Conservation (phyloP, 306 rosid species). For the Pachyrhizus erosus region DNA sequence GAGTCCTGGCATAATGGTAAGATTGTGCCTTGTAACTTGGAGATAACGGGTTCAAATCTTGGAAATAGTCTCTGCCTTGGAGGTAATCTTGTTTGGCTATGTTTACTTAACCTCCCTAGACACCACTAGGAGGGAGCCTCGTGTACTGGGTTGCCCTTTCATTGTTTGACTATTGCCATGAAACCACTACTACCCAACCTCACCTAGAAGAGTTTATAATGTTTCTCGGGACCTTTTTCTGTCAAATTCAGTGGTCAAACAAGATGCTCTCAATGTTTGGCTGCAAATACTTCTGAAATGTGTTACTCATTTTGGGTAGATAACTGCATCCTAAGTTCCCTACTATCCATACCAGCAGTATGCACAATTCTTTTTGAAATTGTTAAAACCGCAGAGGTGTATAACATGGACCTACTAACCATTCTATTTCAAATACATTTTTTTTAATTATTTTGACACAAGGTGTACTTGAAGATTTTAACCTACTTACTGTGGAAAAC, state of each 20-base stretch:
- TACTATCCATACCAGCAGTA: neutral
- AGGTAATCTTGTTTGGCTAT: neutral
- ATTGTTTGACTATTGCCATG: neutral
- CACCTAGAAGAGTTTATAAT: neutral
- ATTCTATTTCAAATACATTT: neutral
- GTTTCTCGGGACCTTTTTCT: slow-evolving; percentile 26
- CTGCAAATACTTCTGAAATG: neutral
- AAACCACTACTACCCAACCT: slow-evolving; percentile 8
- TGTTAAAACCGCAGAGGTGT: neutral
- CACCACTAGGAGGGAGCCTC: neutral
- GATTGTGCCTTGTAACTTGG: neutral
- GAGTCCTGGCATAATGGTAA: neutral
- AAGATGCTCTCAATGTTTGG: neutral
- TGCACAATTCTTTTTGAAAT: slow-evolving; percentile 13
- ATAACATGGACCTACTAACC: neutral
- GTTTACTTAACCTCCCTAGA: neutral
- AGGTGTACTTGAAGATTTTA: slow-evolving; percentile 7
- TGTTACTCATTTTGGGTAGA: neutral
- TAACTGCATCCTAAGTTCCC: neutral
- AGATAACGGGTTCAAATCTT: neutral
- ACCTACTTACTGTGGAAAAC: slow-evolving; percentile 18
- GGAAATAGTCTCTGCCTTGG: neutral
- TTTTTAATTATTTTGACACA: neutral
- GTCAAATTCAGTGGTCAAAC: neutral
- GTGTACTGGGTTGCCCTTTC: neutral